Base-by-base conservation (phyloP, 305 asterid species). In the Fraxinus albicans region DNA sequence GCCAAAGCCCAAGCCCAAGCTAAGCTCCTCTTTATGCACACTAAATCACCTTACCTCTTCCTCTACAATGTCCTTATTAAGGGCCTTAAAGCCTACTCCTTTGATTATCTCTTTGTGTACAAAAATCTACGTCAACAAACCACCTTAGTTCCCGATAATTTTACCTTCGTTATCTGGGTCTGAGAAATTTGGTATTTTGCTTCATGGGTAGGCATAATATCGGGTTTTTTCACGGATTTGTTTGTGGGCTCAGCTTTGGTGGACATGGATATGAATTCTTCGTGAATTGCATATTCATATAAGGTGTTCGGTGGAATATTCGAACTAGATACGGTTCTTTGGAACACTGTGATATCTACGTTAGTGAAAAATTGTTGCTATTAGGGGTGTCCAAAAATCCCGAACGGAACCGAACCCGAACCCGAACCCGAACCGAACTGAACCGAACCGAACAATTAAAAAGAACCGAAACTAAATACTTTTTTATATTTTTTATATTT, bases 211-310 rank as follows among this genome's bases (percentile, higher is more conserved):
- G 67, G 89, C 86, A 21, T 92, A 8, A 88, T 92, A 83, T 84
- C 92, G 5, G 97, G 97, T 73, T 90, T 83, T 77, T 85, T 89
- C 8, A 82, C 91, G 19, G 95, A 95, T 88, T 80, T 88, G 89
- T 95, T 90, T 83, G 97, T 93, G 82, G 97, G 97, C 12, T 93
- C 98, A 8, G 93, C 96, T 47, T 89, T 95, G 70, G 92, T 91
- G 17, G 97, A 89, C 31, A 84, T 91, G 87, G 92, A 91, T 29
- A 84, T 85, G 85, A 85, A 84, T 1, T 90, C 84, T 86, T 87
- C 91, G 36, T 88, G 86, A 84, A 82, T 88, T 29, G 74, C 78
- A 35, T 53, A 81, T 55, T 97, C 96, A 2, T 81, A 81, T 77
- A 95, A 90, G 88, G 94, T 95, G 95, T 95, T 95, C 42, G 95